Evolutionary conservation across 129 eudicot genomes (phyloP), one percentile per base, ranked within the genome.

Genomic region (Solidago caesia): DNA sequence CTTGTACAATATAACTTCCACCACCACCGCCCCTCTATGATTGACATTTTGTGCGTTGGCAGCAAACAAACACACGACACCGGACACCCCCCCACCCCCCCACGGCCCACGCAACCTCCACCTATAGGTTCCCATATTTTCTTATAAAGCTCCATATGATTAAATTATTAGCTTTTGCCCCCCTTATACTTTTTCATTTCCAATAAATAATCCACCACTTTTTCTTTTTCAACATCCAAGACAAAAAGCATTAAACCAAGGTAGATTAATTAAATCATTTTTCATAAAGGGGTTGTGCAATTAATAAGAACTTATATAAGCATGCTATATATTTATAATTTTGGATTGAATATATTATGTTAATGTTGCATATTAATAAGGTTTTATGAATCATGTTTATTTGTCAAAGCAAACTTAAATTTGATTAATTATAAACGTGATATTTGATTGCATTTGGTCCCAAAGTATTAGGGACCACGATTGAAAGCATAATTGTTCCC

Each of bases 21-120:
- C 67, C 62, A 10, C 69, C 68, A 43, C 16, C 72, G 60, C 60
- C 60, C 55, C 45, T 45, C 72, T 57, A 76, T 76, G 10, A 76
- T 76, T 76, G 80, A 7, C 60, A 5, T n/a, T 13, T 53, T n/a
- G 60, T n/a, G 61, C 25, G n/a, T 7, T 57, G 75, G 60, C 75
- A 76, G 80, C 75, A 68, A 68, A 68, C 68, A 44, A 57, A 76
- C 66, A 67, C 80, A 56, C 73, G 47, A 66, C 42, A 67, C 49
- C 49, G 60, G 60, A 55, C 60, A 55, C 60, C 14, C 60, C 60
- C n/a, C n/a, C n/a, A n/a, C n/a, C n/a, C n/a, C n/a, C n/a, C 60
- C 60, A 55, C 60, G 60, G 26, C 26, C 60, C 60, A 55, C 60
- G 60, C 60, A 55, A 55, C 60, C 60, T 55, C 3, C 60, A 55